phyloP scores from a whole-genome alignment of 176 grass and related monocot species.

The Thinopyrum elongatum region DNA sequence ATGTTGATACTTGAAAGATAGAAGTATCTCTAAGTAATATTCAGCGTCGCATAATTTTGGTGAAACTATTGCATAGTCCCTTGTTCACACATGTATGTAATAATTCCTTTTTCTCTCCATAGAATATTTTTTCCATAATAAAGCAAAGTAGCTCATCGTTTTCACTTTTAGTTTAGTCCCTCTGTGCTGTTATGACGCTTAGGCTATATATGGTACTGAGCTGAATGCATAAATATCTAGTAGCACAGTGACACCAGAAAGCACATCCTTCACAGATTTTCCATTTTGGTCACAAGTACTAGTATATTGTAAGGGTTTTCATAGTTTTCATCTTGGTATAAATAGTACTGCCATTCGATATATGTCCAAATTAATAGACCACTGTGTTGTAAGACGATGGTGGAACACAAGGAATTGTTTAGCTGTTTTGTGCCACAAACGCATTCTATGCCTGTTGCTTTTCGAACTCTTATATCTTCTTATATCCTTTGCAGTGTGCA shows the following conservation, averaged over 20 bases:
- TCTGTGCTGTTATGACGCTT: neutral
- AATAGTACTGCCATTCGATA: neutral
- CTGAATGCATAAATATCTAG: neutral
- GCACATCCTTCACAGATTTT: neutral
- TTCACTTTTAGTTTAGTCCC: neutral
- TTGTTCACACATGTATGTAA: neutral
- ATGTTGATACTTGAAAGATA: neutral
- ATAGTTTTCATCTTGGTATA: neutral
- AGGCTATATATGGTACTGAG: neutral
- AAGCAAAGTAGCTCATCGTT: neutral
- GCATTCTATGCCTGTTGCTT: neutral
- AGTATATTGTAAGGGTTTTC: neutral
- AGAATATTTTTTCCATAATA: neutral
- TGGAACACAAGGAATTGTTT: neutral
- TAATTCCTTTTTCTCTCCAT: neutral
- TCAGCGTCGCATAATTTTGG: neutral
- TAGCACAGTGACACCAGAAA: neutral
- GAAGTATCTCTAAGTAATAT: neutral
- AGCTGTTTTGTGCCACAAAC: neutral
- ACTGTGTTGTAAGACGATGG: neutral
- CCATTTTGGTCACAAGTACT: neutral
- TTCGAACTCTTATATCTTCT: neutral
- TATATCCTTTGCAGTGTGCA: slow-evolving; percentile 64
- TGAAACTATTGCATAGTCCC: neutral
- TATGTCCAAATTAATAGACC: neutral